These are phyloP conservation scores for Yamadazyma laniorum DNA, from an alignment of 805 yeast species.

Conservation along the genomic window DNA sequence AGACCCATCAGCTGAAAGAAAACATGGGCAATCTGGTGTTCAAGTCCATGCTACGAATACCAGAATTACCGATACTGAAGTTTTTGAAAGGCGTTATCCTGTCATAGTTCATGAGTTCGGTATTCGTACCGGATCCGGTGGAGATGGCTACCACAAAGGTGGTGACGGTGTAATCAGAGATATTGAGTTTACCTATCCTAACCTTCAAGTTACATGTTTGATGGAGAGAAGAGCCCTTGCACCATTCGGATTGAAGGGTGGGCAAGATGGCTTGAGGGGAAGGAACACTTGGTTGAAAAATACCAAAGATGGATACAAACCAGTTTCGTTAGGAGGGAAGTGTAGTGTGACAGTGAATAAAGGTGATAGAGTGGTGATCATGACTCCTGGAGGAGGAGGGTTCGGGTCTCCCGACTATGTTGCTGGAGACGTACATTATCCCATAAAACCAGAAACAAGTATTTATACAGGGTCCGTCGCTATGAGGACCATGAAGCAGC, in stretches of 20 bases:
- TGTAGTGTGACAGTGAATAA: conserved; percentile 28
- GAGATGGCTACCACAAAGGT: conserved; percentile 67
- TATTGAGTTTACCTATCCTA: conserved; percentile 60
- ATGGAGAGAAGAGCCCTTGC: conserved; percentile 83
- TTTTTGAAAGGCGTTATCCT: conserved; percentile 86
- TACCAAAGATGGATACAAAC: conserved; percentile 18
- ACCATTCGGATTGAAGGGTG: conserved; percentile 88
- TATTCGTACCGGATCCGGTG: conserved; percentile 75
- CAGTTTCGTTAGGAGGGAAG: conserved; percentile 32
- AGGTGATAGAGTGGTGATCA: conserved; percentile 42
- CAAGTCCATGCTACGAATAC: conserved; percentile 95
- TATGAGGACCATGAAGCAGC: conserved; percentile 31
- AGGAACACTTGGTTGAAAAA: conserved; percentile 33
- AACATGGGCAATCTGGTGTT: conserved; percentile 74
- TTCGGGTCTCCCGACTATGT: conserved; percentile 25
- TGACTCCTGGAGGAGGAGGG: conserved; percentile 48
- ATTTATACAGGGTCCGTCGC: conserved; percentile 39
- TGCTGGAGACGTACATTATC: conserved; percentile 17
- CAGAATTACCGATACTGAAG: conserved; percentile 86
- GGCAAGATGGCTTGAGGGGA: conserved; percentile 74
- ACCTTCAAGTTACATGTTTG: conserved; percentile 65
- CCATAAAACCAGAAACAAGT: conserved; percentile 18
- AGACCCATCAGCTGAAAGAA: conserved; percentile 31
- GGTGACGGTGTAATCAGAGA: conserved; percentile 89
- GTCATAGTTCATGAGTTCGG: conserved; percentile 71